Conservation (phyloP, 108 stramenopile genomes). For the Seminavis robusta region DNA sequence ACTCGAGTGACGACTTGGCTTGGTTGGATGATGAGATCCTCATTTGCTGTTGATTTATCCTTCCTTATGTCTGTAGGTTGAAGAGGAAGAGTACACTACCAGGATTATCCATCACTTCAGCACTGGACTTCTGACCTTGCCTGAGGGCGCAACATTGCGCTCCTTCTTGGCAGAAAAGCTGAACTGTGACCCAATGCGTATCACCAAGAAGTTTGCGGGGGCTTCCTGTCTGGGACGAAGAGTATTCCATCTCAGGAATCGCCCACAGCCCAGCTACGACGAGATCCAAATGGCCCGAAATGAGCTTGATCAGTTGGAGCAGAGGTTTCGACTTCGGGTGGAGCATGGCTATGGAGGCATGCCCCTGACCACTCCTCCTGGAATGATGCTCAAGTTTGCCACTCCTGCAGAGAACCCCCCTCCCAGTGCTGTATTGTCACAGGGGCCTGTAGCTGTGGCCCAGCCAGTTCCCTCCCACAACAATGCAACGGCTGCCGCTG, state of each 20-base stretch:
- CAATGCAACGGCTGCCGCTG: too few species aligned
- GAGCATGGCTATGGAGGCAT: conserved; percentile 50
- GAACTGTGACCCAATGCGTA: conserved; percentile 96
- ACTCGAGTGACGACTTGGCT: background rate
- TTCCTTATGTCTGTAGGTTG: conserved; percentile 39
- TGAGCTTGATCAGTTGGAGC: conserved; percentile 63
- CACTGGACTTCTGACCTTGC: conserved; percentile 82
- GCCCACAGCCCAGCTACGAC: conserved; percentile 38
- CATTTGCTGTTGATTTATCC: background rate
- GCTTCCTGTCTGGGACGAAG: conserved; percentile 88
- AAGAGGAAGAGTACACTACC: conserved; percentile 88
- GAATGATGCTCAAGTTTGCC: conserved; percentile 7
- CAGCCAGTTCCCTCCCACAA: too few species aligned
- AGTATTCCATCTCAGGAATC: conserved; percentile 66
- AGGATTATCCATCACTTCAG: conserved; percentile 92
- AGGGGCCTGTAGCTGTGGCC: too few species aligned
- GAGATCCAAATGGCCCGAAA: conserved; percentile 59
- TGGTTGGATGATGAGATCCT: background rate
- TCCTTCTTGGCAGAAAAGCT: conserved; percentile 94
- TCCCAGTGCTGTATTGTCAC: too few species aligned
- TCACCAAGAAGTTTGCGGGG: conserved; percentile 97
- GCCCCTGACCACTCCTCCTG: conserved; percentile 20
- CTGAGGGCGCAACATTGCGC: conserved; percentile 89
- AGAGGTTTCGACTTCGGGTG: conserved; percentile 54
- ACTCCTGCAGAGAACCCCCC: background rate